Evolutionary conservation across 768 basidiomycete genomes (phyloP).

Genomic region (Coprinopsis sp.): DNA sequence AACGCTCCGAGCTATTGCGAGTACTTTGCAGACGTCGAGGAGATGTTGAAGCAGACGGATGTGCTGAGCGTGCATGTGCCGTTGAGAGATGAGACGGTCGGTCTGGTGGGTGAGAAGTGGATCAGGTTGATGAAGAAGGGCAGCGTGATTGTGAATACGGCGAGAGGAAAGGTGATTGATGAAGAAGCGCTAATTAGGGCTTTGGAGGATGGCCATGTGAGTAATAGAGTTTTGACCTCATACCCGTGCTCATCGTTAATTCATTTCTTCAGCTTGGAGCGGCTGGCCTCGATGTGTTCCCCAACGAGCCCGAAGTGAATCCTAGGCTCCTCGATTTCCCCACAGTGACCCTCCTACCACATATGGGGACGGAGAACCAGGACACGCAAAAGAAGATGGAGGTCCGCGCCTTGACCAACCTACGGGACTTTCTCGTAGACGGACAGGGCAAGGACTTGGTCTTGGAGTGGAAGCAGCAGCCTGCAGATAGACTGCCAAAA

Average conservation of each 20-base stretch:
- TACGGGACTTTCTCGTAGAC: conserved; percentile 61
- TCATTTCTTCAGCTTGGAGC: conserved; percentile 54
- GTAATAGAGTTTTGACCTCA: conserved; percentile 18
- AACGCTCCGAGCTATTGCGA: conserved; percentile 69
- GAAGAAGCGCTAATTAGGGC: conserved; percentile 84
- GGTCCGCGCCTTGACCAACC: conserved; percentile 73
- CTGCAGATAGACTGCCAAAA: conserved; percentile 14
- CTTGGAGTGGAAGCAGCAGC: conserved; percentile 38
- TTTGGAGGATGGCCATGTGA: conserved; percentile 81
- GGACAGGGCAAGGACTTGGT: conserved; percentile 69
- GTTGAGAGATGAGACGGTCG: conserved; percentile 66
- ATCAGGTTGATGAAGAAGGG: conserved; percentile 77
- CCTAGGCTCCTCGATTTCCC: conserved; percentile 76
- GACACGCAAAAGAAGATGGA: conserved; percentile 84
- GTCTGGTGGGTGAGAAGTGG: conserved; percentile 68
- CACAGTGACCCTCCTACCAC: conserved; percentile 81
- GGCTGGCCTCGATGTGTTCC: conserved; percentile 83
- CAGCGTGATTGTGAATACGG: conserved; percentile 79
- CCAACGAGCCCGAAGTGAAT: conserved; percentile 78
- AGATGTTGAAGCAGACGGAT: conserved; percentile 68
- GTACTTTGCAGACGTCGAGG: conserved; percentile 61
- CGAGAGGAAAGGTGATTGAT: conserved; percentile 87
- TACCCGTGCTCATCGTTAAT: background rate
- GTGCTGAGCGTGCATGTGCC: conserved; percentile 87
- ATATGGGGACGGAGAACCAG: conserved; percentile 86